Evolutionary conservation across 768 basidiomycete genomes (phyloP).

Genomic region (Boletales sp.): DNA sequence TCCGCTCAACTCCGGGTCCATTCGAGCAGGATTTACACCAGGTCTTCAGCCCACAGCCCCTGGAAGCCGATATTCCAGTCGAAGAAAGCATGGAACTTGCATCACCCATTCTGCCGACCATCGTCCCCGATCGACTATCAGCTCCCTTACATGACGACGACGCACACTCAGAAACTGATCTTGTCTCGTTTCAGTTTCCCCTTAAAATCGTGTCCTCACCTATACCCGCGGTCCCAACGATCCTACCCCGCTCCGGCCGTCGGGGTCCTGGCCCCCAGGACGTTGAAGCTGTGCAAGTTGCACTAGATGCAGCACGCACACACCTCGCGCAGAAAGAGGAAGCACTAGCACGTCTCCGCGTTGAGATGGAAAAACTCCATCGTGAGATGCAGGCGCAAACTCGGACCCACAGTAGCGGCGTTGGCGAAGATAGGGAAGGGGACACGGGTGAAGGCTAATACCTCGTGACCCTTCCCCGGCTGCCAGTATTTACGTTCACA

Average conservation of each 20-base stretch:
- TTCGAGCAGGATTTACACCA: constrained; percentile 5
- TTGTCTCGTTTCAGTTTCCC: constrained; percentile 18
- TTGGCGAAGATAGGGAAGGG: background rate
- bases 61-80: constrained; percentile 33
- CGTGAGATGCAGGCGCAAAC: constrained; percentile 5
- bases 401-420: background rate
- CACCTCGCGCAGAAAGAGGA: constrained; percentile 23
- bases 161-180: constrained; percentile 7
- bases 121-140: constrained; percentile 13
- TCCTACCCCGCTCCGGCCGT: background rate
- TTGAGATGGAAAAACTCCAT: constrained; percentile 21
- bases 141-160: background rate
- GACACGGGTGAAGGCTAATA: too few species aligned
- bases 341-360: constrained; percentile 16
- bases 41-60: constrained; percentile 14
- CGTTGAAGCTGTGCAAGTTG: constrained; percentile 19
- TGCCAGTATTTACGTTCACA: too few species aligned
- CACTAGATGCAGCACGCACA: constrained; percentile 17
- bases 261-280: constrained; percentile 14
- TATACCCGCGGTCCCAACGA: background rate
- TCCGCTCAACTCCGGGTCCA: background rate
- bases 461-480: too few species aligned
- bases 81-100: constrained; percentile 52
- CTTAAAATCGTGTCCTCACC: constrained; percentile 21
- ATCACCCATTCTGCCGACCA: constrained; percentile 43